phyloP scores from a whole-genome alignment of 78 protist species.

The Guillardia theta region DNA sequence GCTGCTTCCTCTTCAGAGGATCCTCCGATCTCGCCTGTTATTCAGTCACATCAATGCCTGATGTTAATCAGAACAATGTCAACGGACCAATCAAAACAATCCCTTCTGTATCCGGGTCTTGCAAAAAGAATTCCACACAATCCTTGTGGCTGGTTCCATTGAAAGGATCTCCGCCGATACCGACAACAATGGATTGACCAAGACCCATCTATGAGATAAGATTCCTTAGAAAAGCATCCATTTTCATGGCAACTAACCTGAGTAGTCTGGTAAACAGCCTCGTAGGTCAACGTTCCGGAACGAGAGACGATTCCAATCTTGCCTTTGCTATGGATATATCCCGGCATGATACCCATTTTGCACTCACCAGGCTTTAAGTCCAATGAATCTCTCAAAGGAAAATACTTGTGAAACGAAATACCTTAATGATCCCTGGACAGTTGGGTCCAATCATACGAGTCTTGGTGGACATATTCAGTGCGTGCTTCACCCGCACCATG shows the following conservation, averaged over 20 bases:
- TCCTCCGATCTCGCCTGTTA: slow-evolving; percentile 99
- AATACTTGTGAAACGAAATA: neutral
- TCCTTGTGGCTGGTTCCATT: slow-evolving; percentile 99
- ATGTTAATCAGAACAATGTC: neutral
- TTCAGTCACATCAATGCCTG: neutral
- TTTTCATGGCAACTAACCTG: neutral
- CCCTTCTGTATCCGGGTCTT: slow-evolving; percentile 94
- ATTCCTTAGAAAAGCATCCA: neutral
- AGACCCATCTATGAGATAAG: slow-evolving; percentile 32
- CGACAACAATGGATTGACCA: slow-evolving; percentile 95
- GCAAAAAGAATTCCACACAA: slow-evolving; percentile 81
- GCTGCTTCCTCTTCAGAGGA: slow-evolving; percentile 98
- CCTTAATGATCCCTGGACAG: slow-evolving; percentile 97
- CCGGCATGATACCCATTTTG: slow-evolving; percentile 99
- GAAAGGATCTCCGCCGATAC: slow-evolving; percentile 99
- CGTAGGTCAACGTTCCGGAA: slow-evolving; percentile 99
- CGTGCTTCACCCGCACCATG: slow-evolving; percentile 70
- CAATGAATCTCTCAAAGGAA: neutral
- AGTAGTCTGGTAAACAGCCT: slow-evolving; percentile 98
- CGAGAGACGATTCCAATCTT: slow-evolving; percentile 95
- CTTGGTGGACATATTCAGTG: slow-evolving; percentile 72
- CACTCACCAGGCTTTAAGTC: slow-evolving; percentile 90
- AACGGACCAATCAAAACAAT: neutral
- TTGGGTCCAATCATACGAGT: slow-evolving; percentile 96
- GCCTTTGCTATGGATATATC: slow-evolving; percentile 96